Evolutionary conservation across 1,284 basidiomycete genomes (phyloP), one percentile per base, ranked within the genome.

Genomic region (Erythrobasidium hasegawianum): DNA sequence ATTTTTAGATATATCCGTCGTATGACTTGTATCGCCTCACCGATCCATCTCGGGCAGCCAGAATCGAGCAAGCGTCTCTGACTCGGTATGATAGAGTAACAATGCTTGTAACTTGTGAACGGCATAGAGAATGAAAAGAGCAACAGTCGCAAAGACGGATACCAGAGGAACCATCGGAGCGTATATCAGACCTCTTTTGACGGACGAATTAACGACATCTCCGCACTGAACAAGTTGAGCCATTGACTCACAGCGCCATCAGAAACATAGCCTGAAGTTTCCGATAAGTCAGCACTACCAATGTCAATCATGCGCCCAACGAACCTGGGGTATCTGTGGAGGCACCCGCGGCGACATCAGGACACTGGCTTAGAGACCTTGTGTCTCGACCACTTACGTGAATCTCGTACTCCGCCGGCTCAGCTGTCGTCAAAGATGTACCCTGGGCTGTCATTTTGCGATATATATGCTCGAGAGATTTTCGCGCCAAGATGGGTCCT

Each of bases 31-130:
- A 16, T 20, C n/a, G 16, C 8, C 50, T n/a, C 16, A 53, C 14
- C 62, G 55, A 22, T 65, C 62, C 62, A 65, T 57, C 20, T 65
- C 62, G 16, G 62, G 62, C 27, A 65, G 62, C 62, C 62, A 65
- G 33, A 65, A 65, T n/a, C 62, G 41, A 20, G 27, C 62, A 1
- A 26, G 24, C 24, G 62, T 65, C 26, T 65, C 62, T 0, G 62
- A 56, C n/a, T 57, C 29, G 13, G 62, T 65, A 29, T 50, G 38
- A 56, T 47, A 65, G 13, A 65, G 56, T 16, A 58, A 18, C 5
- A 22, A 18, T 0, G 62, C 62, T 52, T 65, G 62, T 14, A 65
- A 27, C 27, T 57, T 52, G 56, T 65, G 62, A 20, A 57, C 29
- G 43, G 11, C 10, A 26, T 65, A 65, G 26, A 57, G 62, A 16